Evolutionary conservation across 768 basidiomycete species (phyloP), one percentile per base, ranked within the genome.

Genomic region (Pleurotus platypus): DNA sequence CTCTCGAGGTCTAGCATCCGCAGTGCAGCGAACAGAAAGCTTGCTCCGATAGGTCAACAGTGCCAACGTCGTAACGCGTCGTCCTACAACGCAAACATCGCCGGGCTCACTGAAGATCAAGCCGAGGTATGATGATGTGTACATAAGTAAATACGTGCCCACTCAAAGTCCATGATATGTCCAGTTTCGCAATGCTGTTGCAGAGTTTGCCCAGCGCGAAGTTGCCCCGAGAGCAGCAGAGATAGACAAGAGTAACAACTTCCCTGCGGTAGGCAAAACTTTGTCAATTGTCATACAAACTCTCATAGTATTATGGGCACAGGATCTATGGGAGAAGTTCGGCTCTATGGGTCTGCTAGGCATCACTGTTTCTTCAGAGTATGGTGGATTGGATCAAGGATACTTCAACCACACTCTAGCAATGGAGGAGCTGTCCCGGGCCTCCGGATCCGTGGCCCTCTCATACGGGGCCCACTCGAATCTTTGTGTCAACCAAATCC

Each of bases 401-500:
- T 95, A 94, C 70, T 78, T 94, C 49, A 81, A 92, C 50, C 94
- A 94, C 70, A 90, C 88, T 3, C 78, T 98, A 48, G 94, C 91
- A 5, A 97, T 97, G 94, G 95, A 98, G 74, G 92, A 92, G 60
- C 75, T 98, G 55, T 96, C 94, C 37, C 77, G 85, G 22, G 90
- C 92, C 15, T 96, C 94, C 5, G 95, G 92, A 35, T 94, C 92
- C 3, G 89, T 98, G 24, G 95, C 89, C 2, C 81, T 98, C 5
- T 94, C 92, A 2, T 95, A 95, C 58, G 93, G 91, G 55, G 92
- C 93, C 30, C 93, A 95, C 64, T 94, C 92, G 12, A 95, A 95
- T 65, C 81, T 95, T 30, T 95, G 93, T 61, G 83, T 87, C 30
- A 90, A 90, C 68, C 89, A 91, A 71, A 92, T 94, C 22, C 81